These are phyloP conservation scores for Arthrobotrys musiformis DNA, from an alignment of 2,329 filamentous ascomycete species.

Conservation along the genomic window DNA sequence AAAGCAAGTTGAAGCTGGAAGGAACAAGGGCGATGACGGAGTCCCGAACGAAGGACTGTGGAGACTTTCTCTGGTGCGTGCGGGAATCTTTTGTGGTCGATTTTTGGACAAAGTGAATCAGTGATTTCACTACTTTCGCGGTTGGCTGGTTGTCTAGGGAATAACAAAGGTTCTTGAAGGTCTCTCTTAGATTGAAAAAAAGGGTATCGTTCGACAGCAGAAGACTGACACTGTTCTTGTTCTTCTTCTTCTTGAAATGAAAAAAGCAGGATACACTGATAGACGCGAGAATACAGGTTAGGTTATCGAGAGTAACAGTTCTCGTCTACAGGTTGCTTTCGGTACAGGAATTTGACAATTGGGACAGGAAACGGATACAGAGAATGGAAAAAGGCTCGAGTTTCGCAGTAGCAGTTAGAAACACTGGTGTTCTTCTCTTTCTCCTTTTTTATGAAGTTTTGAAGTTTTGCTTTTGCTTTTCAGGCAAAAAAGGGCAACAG, in stretches of 20 bases:
- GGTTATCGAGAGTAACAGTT: constrained; percentile 36
- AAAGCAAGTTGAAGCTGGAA: background rate
- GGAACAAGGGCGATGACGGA: background rate
- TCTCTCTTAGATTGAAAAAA: constrained; percentile 56
- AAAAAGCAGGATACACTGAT: constrained; percentile 28
- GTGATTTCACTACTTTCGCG: constrained; percentile 55
- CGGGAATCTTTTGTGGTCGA: constrained; percentile 22
- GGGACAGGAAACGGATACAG: constrained; percentile 19
- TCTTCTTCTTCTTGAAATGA: constrained; percentile 42
- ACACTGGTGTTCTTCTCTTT: constrained; percentile 41
- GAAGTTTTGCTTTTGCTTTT: background rate
- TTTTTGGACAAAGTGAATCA: constrained; percentile 51
- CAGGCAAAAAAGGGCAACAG: constrained; percentile 25
- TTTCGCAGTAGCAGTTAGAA: constrained; percentile 26
- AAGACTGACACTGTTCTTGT: constrained; percentile 38
- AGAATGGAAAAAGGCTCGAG: constrained; percentile 22
- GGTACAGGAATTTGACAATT: constrained; percentile 15
- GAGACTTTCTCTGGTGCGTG: constrained; percentile 14
- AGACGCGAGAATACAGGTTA: constrained; percentile 45
- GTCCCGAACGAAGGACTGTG: background rate
- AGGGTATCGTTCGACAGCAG: constrained; percentile 55
- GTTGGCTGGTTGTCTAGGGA: constrained; percentile 55
- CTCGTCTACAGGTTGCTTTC: constrained; percentile 48
- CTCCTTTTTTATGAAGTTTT: constrained; percentile 10
- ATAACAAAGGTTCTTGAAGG: constrained; percentile 55